phyloP scores from a whole-genome alignment of 345 rosid species.

The Euphorbia peplus region DNA sequence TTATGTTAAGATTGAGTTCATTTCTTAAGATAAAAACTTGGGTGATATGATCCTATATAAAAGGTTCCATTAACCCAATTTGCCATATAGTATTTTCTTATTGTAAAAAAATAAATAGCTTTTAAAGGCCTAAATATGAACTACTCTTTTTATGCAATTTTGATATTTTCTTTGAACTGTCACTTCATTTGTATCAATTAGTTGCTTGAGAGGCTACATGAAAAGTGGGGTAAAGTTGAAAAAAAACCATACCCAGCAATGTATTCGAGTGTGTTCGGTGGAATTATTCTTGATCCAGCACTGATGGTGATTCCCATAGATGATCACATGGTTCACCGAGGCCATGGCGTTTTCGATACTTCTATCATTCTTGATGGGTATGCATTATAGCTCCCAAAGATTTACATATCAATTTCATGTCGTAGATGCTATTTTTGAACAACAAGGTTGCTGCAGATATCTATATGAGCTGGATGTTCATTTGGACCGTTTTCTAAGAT shows the following conservation, averaged over 20 bases:
- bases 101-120: no score
- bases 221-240: conserved; percentile 53
- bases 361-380: conserved; percentile 60
- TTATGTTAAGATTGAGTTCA: background rate
- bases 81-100: no score
- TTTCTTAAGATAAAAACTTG: background rate
- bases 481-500: conserved; percentile 57
- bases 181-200: conserved; percentile 16
- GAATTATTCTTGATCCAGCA: conserved; percentile 64
- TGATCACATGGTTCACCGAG: conserved; percentile 78
- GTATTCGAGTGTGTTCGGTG: conserved; percentile 65
- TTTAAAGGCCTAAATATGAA: background rate
- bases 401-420: background rate
- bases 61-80: background rate
- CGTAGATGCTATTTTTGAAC: background rate
- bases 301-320: conserved; percentile 71
- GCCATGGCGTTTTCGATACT: conserved; percentile 77
- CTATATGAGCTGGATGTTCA: conserved; percentile 66
- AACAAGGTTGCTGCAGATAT: conserved; percentile 30
- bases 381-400: background rate
- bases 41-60: background rate
- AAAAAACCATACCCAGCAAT: conserved; percentile 62
- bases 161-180: conserved; percentile 1
- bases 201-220: conserved; percentile 56
- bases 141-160: no score